Conservation (phyloP, 768 basidiomycete genomes). For the Tricholoma sp. region DNA sequence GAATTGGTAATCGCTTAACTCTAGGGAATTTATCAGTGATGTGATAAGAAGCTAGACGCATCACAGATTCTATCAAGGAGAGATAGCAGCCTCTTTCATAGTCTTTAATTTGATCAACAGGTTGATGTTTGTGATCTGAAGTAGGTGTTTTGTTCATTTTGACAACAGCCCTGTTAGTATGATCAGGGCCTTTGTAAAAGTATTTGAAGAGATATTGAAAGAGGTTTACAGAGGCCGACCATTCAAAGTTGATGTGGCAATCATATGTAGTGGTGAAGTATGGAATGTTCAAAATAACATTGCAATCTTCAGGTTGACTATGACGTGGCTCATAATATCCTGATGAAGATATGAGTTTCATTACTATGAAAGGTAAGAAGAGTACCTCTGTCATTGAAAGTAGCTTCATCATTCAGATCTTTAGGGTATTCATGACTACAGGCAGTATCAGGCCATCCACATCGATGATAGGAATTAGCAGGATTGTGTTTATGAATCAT, state of each 20-base stretch:
- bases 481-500: not conserved
- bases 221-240: constrained; percentile 21
- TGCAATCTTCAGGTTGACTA: constrained; percentile 7
- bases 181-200: constrained; percentile 25
- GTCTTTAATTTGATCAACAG: constrained; percentile 30
- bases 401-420: not conserved
- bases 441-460: not conserved
- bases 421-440: not conserved
- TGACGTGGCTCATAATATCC: not conserved
- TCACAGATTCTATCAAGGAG: constrained; percentile 28
- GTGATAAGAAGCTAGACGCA: constrained; percentile 30
- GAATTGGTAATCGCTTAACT: constrained; percentile 28
- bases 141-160: not conserved
- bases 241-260: constrained; percentile 35
- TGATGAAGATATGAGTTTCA: not conserved
- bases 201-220: constrained; percentile 38
- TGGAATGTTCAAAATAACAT: constrained; percentile 21
- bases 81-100: constrained; percentile 28
- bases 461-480: not conserved
- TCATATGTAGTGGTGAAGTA: constrained; percentile 15
- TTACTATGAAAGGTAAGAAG: too few species aligned
- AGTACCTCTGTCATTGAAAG: not conserved
- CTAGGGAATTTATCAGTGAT: constrained; percentile 27
- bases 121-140: not conserved
- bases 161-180: not conserved